Base-by-base conservation (phyloP, 306 rosid species). In the Quercus ilex region DNA sequence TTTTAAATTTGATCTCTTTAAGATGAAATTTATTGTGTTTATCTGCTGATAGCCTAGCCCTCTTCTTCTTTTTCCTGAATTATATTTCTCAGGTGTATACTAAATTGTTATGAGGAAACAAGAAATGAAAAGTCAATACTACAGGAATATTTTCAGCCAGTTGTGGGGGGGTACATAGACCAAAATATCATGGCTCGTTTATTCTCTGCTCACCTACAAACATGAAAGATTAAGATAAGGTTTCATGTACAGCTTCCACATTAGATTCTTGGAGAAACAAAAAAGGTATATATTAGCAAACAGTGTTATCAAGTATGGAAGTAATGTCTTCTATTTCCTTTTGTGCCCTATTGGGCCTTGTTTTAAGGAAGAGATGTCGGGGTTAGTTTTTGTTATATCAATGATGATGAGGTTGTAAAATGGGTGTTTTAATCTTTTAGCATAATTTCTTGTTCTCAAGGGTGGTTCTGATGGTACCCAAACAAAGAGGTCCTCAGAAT, bases 31-130 rank as follows among this genome's bases (percentile, higher is more conserved):
- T 31, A 30, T 30, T 31, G 20, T 31, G 46, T 9, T 64, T 30
- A 15, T 64, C 43, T 62, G 14, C 33, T 17, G 21, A 31, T 64
- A 64, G 20, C 30, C 70, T 30, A 26, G 20, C 41, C 57, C 30
- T 19, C 19, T 9, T 10, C 21, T 73, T 69, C 57, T 72, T 43
- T 52, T 64, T 46, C 73, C 26, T 49, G 26, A 25, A 78, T 59
- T 56, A 51, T 57, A n/a, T 82, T 59, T 74, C 21, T 57, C 90
- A 88, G 90, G 65, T 71, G 58, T 19, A 75, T 58, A 67, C 83
- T 25, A 74, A 69, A 62, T 73, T 19, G 55, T 71, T 38, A 69
- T 52, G 81, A 77, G 62, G 57, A 76, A 74, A 63, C 74, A 51
- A 46, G 41, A 74, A 43, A 38, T 30, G 21, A 62, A 64, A 64